Base-by-base conservation (phyloP, 2,329 filamentous ascomycete species). In the Colletotrichum eleusines region DNA sequence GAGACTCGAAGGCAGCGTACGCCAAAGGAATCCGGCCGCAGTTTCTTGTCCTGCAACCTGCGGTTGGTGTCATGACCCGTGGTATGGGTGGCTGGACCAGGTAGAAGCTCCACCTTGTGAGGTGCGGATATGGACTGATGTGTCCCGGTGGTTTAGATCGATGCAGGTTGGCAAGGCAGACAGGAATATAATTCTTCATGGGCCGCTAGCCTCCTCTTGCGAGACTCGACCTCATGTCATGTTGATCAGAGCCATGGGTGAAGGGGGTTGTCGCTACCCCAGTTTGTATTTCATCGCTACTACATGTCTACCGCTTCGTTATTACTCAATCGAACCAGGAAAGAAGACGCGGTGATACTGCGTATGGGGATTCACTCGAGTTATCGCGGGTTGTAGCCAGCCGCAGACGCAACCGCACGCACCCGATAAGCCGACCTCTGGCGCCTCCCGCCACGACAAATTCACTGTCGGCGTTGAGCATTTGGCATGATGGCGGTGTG, bases 111-210 rank as follows among this genome's bases (percentile, higher is more conserved):
- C 53, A 65, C 69, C 69, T 71, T 33, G 58, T 28, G 44, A 69
- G 51, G 40, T 67, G 63, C 63, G 28, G 53, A 44, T 60, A 60
- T 58, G 58, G 38, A 55, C 50, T 58, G 58, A 63, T 62, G 59
- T 40, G 35, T 51, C 53, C 38, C 16, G 59, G 53, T 60, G 57
- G 65, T 53, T 58, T 53, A 58, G 42, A n/a, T 12, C 26, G 23
- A 51, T n/a, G 23, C 48, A 31, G 42, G 64, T 53, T 69, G 46
- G 46, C 69, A 59, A 69, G 69, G 69, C 69, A 71, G 53, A 71
- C 53, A 35, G 35, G 14, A 23, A 54, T n/a, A 23, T 20, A 20
- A 58, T 58, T 50, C 58, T 59, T 67, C 31, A 44, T 53, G 38
- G 5, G 28, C 31, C 9, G 20, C 62, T 53, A 33, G 6, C 8